Base-by-base conservation (phyloP, 148 eudicot genomes). In the Spergularia bocconei region DNA sequence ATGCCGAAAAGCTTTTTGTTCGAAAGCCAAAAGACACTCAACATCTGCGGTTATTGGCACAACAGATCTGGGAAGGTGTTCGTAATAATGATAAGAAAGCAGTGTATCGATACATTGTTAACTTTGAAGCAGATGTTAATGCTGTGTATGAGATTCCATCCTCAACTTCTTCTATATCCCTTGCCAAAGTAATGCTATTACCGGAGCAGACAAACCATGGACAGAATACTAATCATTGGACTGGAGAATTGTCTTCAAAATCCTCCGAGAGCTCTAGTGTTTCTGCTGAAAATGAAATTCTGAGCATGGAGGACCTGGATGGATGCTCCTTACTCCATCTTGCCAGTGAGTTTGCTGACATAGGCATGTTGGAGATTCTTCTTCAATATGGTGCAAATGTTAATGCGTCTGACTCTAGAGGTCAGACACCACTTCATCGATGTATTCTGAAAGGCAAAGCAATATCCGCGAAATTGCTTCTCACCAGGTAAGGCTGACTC, bases 11-110 rank as follows among this genome's bases (percentile, higher is more conserved):
- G 79, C 83, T 84, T 58, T 90, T 94, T 84, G 92, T 92, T 75
- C 88, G 87, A 81, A 88, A 81, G 78, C 88, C 88, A 13, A 86
- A 84, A 79, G 96, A 92, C 73, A 72, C 73, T 55, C 85, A 85
- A 57, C 87, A 85, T 77, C 85, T 82, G 53, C 78, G 72, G 63
- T 69, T 79, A 17, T 82, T 86, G 79, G 86, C 88, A 25, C 93
- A 89, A 80, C 90, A 90, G 74, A 83, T 94, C n/a, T 92, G 96
- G 98, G 97, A 94, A 79, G 97, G 97, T 78, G 96, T 94, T 62
- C 88, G 89, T 65, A 79, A 77, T 63, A 92, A 92, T 81, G 93
- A 94, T 76, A 94, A 92, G 86, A 92, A 90, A 79, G 82, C 96
- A 29, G 91, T 89, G 67, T 95, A 95, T 51, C 84, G 93, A 17